Evolutionary conservation across 1,284 basidiomycete species (phyloP).

Genomic region (Cutaneotrichosporon sp.): DNA sequence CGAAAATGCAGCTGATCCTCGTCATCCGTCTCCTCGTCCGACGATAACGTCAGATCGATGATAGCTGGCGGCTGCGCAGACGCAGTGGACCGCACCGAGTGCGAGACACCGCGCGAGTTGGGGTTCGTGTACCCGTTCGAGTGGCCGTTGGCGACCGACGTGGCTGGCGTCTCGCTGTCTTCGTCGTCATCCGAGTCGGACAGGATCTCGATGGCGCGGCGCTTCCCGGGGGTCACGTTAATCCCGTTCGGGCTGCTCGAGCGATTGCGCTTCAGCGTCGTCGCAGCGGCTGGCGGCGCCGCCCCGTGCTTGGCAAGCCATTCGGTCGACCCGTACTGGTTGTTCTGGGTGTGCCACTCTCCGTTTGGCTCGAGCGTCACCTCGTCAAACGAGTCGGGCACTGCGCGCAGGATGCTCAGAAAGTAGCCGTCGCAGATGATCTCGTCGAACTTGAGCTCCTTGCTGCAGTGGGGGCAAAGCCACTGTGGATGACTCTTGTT

Average conservation of each 20-base stretch:
- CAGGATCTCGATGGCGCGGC: conserved; percentile 65
- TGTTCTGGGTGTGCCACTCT: conserved; percentile 90
- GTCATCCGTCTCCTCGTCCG: conserved; percentile 56
- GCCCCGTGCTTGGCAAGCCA: conserved; percentile 59
- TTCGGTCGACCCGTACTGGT: conserved; percentile 70
- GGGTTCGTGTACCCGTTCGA: conserved; percentile 8
- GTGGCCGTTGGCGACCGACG: conserved; percentile 8
- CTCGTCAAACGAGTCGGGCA: conserved; percentile 77
- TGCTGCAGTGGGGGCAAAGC: conserved; percentile 94
- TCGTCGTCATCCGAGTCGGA: conserved; percentile 74
- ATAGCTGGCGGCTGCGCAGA: conserved; percentile 47
- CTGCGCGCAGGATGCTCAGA: conserved; percentile 36
- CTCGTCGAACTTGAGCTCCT: conserved; percentile 72
- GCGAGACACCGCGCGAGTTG: neutral
- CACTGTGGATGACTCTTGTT: conserved; percentile 97
- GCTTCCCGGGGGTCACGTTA: conserved; percentile 28
- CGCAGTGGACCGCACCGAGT: conserved; percentile 10
- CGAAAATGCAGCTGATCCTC: conserved; percentile 34
- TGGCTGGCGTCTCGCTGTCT: conserved; percentile 29
- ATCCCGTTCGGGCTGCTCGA: conserved; percentile 6
- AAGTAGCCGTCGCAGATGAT: conserved; percentile 77
- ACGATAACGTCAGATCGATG: conserved; percentile 77
- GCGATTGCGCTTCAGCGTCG: conserved; percentile 12
- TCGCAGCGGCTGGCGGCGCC: neutral
- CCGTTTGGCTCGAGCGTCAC: conserved; percentile 92